Conservation (phyloP, 2,329 filamentous ascomycete genomes). For the Trichocomaceae sp. region DNA sequence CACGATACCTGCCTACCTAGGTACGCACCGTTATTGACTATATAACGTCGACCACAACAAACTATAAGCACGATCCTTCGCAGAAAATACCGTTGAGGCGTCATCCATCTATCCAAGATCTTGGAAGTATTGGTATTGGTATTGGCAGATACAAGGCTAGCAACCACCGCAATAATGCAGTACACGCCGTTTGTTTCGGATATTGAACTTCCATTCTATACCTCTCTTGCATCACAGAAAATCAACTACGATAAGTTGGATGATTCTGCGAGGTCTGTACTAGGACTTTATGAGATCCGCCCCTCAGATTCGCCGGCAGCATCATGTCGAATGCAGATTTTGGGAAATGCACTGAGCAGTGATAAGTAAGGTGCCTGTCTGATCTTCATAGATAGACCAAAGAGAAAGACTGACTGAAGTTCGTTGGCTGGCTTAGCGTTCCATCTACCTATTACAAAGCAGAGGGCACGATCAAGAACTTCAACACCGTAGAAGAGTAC, state of each 20-base stretch:
- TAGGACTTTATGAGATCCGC: conserved; percentile 84
- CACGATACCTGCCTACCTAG: neutral
- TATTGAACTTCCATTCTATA: conserved; percentile 93
- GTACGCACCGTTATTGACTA: neutral
- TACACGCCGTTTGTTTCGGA: conserved; percentile 90
- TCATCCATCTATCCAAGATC: neutral
- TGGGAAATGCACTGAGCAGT: conserved; percentile 76
- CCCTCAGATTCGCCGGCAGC: conserved; percentile 62
- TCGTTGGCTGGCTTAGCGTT: conserved; percentile 44
- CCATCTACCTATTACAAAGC: conserved; percentile 69
- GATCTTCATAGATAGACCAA: neutral
- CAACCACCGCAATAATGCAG: conserved; percentile 43
- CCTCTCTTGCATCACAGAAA: conserved; percentile 83
- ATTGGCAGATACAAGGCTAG: neutral
- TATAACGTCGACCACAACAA: neutral
- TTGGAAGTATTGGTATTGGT: too few species aligned
- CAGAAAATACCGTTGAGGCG: neutral
- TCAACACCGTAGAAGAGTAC: conserved; percentile 94
- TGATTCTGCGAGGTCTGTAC: conserved; percentile 77
- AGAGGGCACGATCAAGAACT: conserved; percentile 90
- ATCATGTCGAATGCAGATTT: conserved; percentile 83
- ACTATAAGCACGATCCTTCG: neutral
- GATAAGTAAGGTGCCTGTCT: conserved; percentile 59
- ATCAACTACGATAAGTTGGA: conserved; percentile 96
- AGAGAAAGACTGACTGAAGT: neutral